Evolutionary conservation across 1,139 yeast genomes (phyloP), one percentile per base, ranked within the genome.

Genomic region (Blastobotrys apis): DNA sequence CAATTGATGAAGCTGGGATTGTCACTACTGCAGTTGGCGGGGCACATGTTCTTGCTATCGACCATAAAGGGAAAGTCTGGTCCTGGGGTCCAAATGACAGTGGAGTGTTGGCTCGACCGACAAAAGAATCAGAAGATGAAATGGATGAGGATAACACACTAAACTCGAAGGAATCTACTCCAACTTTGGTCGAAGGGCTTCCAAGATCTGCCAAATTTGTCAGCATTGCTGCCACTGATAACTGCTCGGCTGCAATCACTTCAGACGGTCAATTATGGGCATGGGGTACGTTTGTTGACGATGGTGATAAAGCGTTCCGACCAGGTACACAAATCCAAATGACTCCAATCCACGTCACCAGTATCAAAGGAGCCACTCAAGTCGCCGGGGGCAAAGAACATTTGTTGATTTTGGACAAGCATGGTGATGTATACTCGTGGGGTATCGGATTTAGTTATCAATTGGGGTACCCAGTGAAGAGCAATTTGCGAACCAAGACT

Each of bases 51-150:
- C 64, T 94, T 36, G 97, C 94, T 0, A 67, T 92, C 44, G 97
- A 88, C 60, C 66, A 77, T 30, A 68, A 75, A 21, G 87, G 86
- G 54, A 72, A 77, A 45, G 65, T 92, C 6, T 90, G 97, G 96
- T 84, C 96, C 2, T 92, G 99, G 99, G 99, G 99, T 48, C 84
- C 85, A 44, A 94, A 92, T 58, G 99, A 92, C 59, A 81, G 87
- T 50, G 90, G 84, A 31, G 97, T 86, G 1, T 71, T 92, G 43
- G 98, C 97, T n/a, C 79, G 99, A 63, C 84, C 84, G 55, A 83
- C 95, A 0, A 71, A 77, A 13, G 73, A 58, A 46, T 36, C 44
- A 36, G 80, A 75, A 38, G 85, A 75, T 37, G 87, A 81, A 41
- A 78, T 76, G 43, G 86, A 79, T 53, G 84, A 78, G 43, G 88